phyloP scores from a whole-genome alignment of 768 basidiomycete genomes.

The Amanita muscaria region DNA sequence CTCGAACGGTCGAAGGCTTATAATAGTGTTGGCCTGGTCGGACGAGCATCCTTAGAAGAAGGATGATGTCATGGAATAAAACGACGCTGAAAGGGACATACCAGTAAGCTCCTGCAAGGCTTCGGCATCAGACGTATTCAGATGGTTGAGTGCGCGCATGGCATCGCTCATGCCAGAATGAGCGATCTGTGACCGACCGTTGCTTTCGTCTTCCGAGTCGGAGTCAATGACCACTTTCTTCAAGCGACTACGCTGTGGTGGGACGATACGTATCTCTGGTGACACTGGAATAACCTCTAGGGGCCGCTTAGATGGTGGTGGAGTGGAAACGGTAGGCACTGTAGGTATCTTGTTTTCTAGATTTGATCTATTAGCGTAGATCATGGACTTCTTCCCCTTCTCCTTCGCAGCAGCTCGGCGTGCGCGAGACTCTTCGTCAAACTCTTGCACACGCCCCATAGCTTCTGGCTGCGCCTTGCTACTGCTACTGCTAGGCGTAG shows the following conservation, averaged over 20 bases:
- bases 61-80: conserved; percentile 5
- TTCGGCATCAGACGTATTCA: conserved; percentile 54
- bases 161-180: conserved; percentile 33
- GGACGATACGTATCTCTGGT: conserved; percentile 24
- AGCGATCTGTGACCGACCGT: conserved; percentile 26
- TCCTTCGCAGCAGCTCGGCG: conserved; percentile 57
- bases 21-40: conserved; percentile 75
- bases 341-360: conserved; percentile 35
- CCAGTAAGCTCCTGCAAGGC: conserved; percentile 72
- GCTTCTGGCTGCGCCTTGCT: conserved; percentile 23
- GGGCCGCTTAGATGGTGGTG: conserved; percentile 32
- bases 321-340: conserved; percentile 22
- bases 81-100: conserved; percentile 21
- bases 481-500: conserved; percentile 14
- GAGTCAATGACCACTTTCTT: conserved; percentile 60
- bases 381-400: conserved; percentile 76
- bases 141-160: conserved; percentile 52
- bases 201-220: conserved; percentile 52
- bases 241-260: conserved; percentile 39
- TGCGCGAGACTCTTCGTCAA: conserved; percentile 67
- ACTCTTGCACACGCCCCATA: conserved; percentile 58
- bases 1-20: conserved; percentile 72
- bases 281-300: conserved; percentile 28
- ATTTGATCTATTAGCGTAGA: conserved; percentile 59
- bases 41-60: conserved; percentile 54